Conservation (phyloP, 2,329 filamentous ascomycete species). For the Erysiphe pisi region DNA sequence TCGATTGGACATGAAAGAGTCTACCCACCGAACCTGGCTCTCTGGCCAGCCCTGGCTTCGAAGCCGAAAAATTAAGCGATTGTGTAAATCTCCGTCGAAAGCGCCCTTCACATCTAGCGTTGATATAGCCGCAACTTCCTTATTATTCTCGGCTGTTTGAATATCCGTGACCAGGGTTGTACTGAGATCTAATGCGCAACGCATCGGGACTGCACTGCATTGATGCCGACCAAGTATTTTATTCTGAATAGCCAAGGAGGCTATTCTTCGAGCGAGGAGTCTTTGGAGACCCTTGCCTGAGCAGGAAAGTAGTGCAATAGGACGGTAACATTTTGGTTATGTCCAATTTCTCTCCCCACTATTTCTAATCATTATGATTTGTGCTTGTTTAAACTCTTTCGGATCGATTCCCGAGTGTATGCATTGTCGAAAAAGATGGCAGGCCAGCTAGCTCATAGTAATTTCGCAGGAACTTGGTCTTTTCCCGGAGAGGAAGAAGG, state of each 20-base stretch:
- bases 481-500: slow-evolving; percentile 12
- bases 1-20: background rate
- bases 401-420: background rate
- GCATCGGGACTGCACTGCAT: background rate
- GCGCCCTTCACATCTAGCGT: slow-evolving; percentile 1
- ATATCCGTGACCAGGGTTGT: background rate
- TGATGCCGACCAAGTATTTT: background rate
- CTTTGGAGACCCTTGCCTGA: background rate
- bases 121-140: background rate
- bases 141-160: background rate
- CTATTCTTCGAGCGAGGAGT: background rate
- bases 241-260: background rate
- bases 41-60: background rate
- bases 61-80: background rate
- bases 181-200: background rate
- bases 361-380: background rate
- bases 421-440: slow-evolving; percentile 14
- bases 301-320: slow-evolving; percentile 22
- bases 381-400: background rate
- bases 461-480: background rate
- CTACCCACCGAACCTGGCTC: background rate
- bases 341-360: background rate
- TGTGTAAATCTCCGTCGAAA: background rate
- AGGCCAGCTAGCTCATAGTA: background rate
- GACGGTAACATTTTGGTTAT: slow-evolving; percentile 3